phyloP scores from a whole-genome alignment of 108 stramenopile genomes.

The Cyclotella baltica region DNA sequence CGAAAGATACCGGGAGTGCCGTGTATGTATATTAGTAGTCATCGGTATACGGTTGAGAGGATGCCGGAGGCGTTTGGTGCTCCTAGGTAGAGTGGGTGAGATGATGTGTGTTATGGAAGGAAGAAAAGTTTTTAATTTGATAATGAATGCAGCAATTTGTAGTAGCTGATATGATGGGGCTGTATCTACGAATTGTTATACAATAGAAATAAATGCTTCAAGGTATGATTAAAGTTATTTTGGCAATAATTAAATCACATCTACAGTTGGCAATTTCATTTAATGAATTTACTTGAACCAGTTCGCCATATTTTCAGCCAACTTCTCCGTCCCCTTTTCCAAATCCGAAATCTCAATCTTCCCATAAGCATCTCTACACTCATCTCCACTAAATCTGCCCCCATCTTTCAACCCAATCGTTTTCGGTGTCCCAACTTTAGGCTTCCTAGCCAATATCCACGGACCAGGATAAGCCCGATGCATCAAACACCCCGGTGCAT shows the following conservation, averaged over 20 bases:
- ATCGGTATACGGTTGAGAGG: conserved; percentile 96
- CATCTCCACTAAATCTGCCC: conserved; percentile 54
- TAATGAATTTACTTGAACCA: conserved; percentile 66
- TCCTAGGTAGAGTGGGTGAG: conserved; percentile 57
- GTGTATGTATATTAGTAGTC: conserved; percentile 97
- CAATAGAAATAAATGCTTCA: no score
- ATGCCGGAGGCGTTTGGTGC: conserved; percentile 99
- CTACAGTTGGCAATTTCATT: neutral
- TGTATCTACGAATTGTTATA: no score
- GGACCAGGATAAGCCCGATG: conserved; percentile 72
- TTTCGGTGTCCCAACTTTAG: conserved; percentile 78
- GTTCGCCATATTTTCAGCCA: conserved; percentile 73
- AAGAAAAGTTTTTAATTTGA: no score
- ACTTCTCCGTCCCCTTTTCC: conserved; percentile 74
- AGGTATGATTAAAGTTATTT: no score
- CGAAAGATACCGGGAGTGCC: conserved; percentile 99
- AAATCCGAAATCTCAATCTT: conserved; percentile 67
- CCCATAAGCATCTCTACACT: conserved; percentile 65
- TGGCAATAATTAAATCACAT: no score
- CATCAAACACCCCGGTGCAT: conserved; percentile 74
- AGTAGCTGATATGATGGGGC: neutral
- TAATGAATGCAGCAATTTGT: no score
- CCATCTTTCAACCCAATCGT: conserved; percentile 56
- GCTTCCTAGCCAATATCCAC: conserved; percentile 86
- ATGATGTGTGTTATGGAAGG: no score